A percentile compares a stretch with the other conserved stretches of the same genome.
phyloP scores from a whole-genome alignment of 1,139 yeast species.

The Williopsis jadinii region DNA sequence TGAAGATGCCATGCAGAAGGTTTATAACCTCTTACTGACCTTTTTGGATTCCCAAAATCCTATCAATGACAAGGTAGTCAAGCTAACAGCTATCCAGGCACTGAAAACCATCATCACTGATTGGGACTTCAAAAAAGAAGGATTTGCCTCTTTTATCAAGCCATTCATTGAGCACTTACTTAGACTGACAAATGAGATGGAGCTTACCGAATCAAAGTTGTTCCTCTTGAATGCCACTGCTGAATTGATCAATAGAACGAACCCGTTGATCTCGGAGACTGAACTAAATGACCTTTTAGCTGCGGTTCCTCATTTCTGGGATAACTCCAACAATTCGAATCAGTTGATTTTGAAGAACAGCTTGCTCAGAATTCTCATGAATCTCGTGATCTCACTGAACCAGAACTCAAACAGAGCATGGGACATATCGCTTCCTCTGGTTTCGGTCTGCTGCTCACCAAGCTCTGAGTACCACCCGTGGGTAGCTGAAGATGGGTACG shows the following conservation, averaged over 20 bases:
- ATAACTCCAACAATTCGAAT: conserved; percentile 38
- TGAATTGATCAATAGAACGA: conserved; percentile 56
- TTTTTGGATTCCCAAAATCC: conserved; percentile 38
- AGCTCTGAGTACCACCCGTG: conserved; percentile 52
- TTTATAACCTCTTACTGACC: conserved; percentile 44
- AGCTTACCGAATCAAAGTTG: conserved; percentile 66
- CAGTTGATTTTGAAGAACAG: conserved; percentile 67
- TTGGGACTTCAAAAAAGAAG: conserved; percentile 72
- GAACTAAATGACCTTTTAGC: conserved; percentile 48
- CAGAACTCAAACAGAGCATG: conserved; percentile 53
- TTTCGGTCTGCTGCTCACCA: conserved; percentile 58
- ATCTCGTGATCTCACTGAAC: conserved; percentile 59
- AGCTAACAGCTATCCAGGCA: conserved; percentile 68
- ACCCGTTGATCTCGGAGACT: conserved; percentile 48
- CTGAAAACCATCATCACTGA: conserved; percentile 67
- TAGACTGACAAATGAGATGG: conserved; percentile 39
- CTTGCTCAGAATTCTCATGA: conserved; percentile 62
- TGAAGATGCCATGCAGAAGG: conserved; percentile 46
- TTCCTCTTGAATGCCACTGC: conserved; percentile 63
- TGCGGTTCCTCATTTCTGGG: conserved; percentile 74
- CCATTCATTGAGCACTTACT: conserved; percentile 44
- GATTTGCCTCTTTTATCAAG: conserved; percentile 59
- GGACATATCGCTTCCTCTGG: conserved; percentile 59
- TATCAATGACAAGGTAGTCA: conserved; percentile 67
- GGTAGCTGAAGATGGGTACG: conserved; percentile 82